Evolutionary conservation across 805 yeast genomes (phyloP), one percentile per base, ranked within the genome.

Genomic region (Ogataea methanolica): DNA sequence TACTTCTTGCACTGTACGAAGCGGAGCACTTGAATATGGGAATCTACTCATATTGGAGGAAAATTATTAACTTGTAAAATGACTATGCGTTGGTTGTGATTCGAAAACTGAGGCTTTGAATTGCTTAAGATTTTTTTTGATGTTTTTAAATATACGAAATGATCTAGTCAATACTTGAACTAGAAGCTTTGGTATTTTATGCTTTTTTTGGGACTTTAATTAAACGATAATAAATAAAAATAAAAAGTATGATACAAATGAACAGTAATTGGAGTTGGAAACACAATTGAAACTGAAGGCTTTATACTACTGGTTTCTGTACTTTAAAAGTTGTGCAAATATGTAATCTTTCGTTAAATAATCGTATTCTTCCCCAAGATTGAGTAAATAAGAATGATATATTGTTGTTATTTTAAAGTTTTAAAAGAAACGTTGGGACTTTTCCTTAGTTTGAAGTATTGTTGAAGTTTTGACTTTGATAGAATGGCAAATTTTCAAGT

Each of bases 1-100:
- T 72, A 83, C 97, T 78, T 94, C 99, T 72, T 91, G 92, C 53
- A 94, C 91, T 44, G 97, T 84, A 69, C 98, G 89, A 69, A 94
- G 81, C 47, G 99, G 99, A 52, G 99, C 99, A 75, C 97, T 90
- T 50, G 98, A 94, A 76, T 88, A 91, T 64, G 97, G 96, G 68
- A 92, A 85, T 68, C 65, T 62, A 56, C 70, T 67, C 71, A 67
- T 65, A 17, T 23, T 43, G 26, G 31, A 39, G 9, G 22, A 17
- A 17, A n/a, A 45, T 14, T 31, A 36, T 37, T n/a, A 14, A 11
- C 15, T 39, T 6, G 23, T 7, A 38, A 19, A 23, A 14, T 19
- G 22, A 23, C 26, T 33, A 42, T 22, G 17, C 22, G 21, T 16
- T 42, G 15, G 31, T 9, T 26, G 31, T 26, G 9, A 26, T 26